Evolutionary conservation across 176 grass and related monocot species (phyloP).

Genomic region (Hordeum marinum): DNA sequence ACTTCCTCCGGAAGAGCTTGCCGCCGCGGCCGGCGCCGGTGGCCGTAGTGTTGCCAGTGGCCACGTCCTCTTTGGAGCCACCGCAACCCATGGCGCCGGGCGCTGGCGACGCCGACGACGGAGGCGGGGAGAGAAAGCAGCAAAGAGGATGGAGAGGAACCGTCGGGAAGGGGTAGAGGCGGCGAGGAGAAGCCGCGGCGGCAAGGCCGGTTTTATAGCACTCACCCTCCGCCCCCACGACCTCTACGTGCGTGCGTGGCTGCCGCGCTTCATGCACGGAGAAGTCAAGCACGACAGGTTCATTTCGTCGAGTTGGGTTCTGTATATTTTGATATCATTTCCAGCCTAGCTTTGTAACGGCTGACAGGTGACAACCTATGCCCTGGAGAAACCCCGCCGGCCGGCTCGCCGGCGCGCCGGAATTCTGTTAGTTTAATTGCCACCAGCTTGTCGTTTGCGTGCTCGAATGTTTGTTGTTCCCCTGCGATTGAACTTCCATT

Average conservation of each 20-base stretch:
- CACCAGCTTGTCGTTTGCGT: background rate
- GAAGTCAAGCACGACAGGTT: conserved; percentile 12
- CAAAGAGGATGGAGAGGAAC: conserved; percentile 9
- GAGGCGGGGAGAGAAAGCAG: background rate
- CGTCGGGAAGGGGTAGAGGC: conserved; percentile 25
- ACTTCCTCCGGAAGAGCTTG: conserved; percentile 52
- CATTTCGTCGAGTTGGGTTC: no score
- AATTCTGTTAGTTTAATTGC: background rate
- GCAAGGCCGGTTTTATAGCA: background rate
- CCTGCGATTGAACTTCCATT: background rate
- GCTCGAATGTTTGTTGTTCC: background rate
- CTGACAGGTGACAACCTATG: background rate
- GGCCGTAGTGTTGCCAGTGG: conserved; percentile 56
- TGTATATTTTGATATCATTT: no score
- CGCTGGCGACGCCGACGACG: conserved; percentile 9
- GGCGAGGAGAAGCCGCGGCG: conserved; percentile 20
- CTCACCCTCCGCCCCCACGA: background rate
- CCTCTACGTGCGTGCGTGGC: background rate
- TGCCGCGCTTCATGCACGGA: background rate
- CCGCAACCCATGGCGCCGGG: conserved; percentile 73
- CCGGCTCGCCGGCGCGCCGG: background rate
- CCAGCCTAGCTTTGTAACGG: background rate
- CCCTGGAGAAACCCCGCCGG: background rate
- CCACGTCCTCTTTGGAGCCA: conserved; percentile 79
- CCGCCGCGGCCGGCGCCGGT: background rate